Evolutionary conservation across 352 stramenopile species (phyloP).

Genomic region (Phytophthora capsici): DNA sequence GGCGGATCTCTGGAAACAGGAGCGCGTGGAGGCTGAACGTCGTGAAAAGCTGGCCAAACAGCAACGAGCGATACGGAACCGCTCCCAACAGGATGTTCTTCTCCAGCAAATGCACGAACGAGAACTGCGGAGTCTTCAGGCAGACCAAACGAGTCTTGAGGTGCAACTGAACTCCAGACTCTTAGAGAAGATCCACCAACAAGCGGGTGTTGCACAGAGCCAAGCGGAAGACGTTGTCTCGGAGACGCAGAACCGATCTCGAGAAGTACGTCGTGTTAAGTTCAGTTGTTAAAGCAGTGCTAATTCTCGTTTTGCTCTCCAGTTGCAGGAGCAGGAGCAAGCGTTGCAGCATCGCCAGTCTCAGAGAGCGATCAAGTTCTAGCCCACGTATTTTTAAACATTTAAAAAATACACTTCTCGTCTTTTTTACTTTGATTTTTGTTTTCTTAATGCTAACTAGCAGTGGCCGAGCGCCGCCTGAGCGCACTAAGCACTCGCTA

Average conservation of each 20-base stretch:
- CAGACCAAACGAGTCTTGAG: slow-evolving; percentile 75
- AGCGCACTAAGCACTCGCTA: slow-evolving; percentile 27
- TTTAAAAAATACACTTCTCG: background rate
- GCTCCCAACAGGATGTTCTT: slow-evolving; percentile 68
- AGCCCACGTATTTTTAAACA: slow-evolving; percentile 3
- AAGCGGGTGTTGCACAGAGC: slow-evolving; percentile 43
- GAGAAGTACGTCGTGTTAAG: slow-evolving; percentile 48
- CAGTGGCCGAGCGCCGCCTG: slow-evolving; percentile 22
- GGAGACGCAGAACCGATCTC: slow-evolving; percentile 77
- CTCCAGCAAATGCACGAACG: slow-evolving; percentile 78
- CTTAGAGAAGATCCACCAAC: slow-evolving; percentile 75
- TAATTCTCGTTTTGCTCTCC: background rate
- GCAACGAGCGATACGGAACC: slow-evolving; percentile 58
- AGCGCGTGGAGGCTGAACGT: slow-evolving; percentile 65
- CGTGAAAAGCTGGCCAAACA: slow-evolving; percentile 55
- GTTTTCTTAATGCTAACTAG: slow-evolving; percentile 38
- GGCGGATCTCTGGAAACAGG: slow-evolving; percentile 79
- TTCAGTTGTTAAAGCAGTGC: slow-evolving; percentile 3
- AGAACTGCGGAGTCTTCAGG: slow-evolving; percentile 58
- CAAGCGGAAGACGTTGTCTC: slow-evolving; percentile 61
- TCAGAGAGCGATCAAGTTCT: slow-evolving; percentile 40
- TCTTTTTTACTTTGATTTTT: slow-evolving; percentile 19
- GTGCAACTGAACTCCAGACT: slow-evolving; percentile 78
- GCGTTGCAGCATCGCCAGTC: slow-evolving; percentile 43
- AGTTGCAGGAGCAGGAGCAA: slow-evolving; percentile 67